A percentile compares a stretch with the other conserved stretches of the same genome.
Evolutionary conservation across 371 early-diverging fungal genomes (phyloP).

Genomic region (Rhizopus delemar): DNA sequence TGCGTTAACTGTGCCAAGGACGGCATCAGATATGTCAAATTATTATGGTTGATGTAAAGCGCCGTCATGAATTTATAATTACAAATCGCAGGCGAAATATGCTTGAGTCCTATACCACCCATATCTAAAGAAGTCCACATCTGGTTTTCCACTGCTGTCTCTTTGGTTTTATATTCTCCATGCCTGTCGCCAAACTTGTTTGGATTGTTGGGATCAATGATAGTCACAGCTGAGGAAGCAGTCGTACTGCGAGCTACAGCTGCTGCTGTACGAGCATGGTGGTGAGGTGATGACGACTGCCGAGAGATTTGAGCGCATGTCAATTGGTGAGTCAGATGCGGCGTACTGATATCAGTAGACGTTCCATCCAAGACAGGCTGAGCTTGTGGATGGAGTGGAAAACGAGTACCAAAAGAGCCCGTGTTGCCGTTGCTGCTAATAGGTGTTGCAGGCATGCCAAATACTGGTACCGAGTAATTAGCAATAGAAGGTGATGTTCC

Average conservation of each 20-base stretch:
- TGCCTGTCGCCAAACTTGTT: slow-evolving; percentile 31
- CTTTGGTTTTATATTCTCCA: neutral
- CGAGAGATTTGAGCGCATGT: slow-evolving; percentile 74
- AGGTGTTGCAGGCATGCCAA: slow-evolving; percentile 3
- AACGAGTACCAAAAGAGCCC: slow-evolving; percentile 3
- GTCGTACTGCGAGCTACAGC: slow-evolving; percentile 55
- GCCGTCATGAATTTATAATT: slow-evolving; percentile 82
- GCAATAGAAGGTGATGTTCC: slow-evolving; percentile 25
- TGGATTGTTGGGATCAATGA: slow-evolving; percentile 67
- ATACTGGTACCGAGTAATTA: slow-evolving; percentile 15
- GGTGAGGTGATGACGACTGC: slow-evolving; percentile 81
- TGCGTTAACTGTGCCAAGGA: slow-evolving; percentile 68
- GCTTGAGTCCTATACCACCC: slow-evolving; percentile 90
- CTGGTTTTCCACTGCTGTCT: slow-evolving; percentile 8
- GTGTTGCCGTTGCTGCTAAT: neutral
- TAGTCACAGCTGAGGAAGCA: slow-evolving; percentile 56
- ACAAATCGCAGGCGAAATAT: slow-evolving; percentile 76
- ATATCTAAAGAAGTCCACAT: slow-evolving; percentile 87
- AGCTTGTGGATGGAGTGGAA: neutral
- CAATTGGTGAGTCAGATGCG: slow-evolving; percentile 73
- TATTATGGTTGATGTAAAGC: slow-evolving; percentile 94
- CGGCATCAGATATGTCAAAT: slow-evolving; percentile 74
- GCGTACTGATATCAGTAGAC: slow-evolving; percentile 1
- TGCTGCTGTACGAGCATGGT: slow-evolving; percentile 84
- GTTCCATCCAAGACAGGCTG: neutral